phyloP scores from a whole-genome alignment of 768 basidiomycete genomes.

The Collybia mongolica region DNA sequence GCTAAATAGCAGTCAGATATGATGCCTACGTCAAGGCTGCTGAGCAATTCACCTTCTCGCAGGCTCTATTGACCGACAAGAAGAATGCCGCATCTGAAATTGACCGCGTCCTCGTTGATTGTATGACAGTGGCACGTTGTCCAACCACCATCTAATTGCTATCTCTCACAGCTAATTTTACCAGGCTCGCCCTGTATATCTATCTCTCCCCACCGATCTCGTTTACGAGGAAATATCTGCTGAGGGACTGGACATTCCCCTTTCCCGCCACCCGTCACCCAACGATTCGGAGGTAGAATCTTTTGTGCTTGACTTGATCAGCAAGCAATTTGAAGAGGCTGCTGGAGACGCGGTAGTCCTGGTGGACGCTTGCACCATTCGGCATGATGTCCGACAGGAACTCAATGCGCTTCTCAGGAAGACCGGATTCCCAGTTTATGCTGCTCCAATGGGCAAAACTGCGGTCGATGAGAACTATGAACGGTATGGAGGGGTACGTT shows the following conservation, averaged over 20 bases:
- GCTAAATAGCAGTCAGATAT: conserved; percentile 41
- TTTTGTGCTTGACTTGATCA: conserved; percentile 74
- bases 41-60: conserved; percentile 70
- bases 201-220: conserved; percentile 84
- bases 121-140: conserved; percentile 51
- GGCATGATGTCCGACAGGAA: conserved; percentile 67
- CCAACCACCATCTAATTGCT: neutral
- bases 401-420: conserved; percentile 57
- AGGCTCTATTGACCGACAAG: conserved; percentile 56
- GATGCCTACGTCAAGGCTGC: conserved; percentile 79
- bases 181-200: conserved; percentile 83
- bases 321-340: conserved; percentile 59
- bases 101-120: conserved; percentile 74
- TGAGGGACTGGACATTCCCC: conserved; percentile 58
- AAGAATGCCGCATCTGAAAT: conserved; percentile 65
- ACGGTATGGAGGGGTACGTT: conserved; percentile 77
- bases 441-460: conserved; percentile 82
- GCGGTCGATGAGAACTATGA: conserved; percentile 67
- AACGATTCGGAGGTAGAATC: conserved; percentile 61
- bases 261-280: conserved; percentile 43
- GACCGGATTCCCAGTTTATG: conserved; percentile 73
- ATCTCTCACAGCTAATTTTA: neutral
- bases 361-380: conserved; percentile 77
- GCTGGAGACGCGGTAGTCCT: conserved; percentile 72
- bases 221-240: conserved; percentile 67